These are phyloP conservation scores for Eucalyptus regnans DNA, from an alignment of 345 rosid species.

Conservation along the genomic window DNA sequence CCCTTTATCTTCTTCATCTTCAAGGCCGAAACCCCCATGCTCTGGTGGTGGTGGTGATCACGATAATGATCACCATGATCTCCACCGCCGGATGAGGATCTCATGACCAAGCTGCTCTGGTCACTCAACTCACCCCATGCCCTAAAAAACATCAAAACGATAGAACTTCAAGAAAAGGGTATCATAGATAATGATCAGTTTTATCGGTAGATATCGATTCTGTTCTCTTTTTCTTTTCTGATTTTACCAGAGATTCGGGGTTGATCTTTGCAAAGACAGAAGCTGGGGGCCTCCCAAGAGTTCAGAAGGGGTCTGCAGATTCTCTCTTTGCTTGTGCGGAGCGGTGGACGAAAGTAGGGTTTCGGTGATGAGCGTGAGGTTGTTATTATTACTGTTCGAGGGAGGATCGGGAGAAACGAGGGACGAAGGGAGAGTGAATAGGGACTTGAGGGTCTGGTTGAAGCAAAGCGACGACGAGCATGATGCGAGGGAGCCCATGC, in stretches of 20 bases:
- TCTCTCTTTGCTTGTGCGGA: not conserved
- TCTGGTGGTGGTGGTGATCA: not conserved
- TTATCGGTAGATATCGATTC: not conserved
- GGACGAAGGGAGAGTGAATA: not conserved
- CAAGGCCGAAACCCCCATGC: conserved; percentile 41
- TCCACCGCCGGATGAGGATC: not conserved
- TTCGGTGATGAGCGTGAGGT: conserved; percentile 22
- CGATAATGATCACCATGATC: not conserved
- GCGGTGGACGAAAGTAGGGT: conserved; percentile 26
- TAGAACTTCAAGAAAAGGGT: not conserved
- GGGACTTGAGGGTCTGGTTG: conserved; percentile 24
- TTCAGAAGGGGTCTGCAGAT: conserved; percentile 16
- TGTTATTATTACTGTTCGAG: not conserved
- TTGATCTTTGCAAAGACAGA: conserved; percentile 49
- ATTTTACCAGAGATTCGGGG: not conserved
- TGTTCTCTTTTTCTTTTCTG: not conserved
- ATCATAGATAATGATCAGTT: not conserved
- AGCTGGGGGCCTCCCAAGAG: conserved; percentile 26
- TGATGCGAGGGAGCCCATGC: conserved; percentile 15
- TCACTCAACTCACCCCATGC: not conserved
- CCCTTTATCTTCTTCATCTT: conserved; percentile 78
- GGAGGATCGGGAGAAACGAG: not conserved
- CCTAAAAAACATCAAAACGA: not conserved
- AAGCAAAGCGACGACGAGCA: not conserved
- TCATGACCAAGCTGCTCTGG: not conserved